phyloP scores from a whole-genome alignment of 2,329 filamentous ascomycete genomes.

The Botrytis elliptica region DNA sequence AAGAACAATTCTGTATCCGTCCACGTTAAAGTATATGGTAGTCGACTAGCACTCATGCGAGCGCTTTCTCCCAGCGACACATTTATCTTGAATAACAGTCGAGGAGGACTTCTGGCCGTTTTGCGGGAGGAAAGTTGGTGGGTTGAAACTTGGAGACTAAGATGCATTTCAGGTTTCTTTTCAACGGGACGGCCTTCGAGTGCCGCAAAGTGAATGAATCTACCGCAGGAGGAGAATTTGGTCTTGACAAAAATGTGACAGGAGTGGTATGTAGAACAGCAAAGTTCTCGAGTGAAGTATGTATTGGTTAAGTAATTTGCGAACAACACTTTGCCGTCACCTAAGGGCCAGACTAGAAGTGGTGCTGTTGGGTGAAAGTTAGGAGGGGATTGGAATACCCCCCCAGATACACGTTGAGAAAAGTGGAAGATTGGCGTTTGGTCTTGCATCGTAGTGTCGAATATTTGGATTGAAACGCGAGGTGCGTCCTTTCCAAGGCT shows the following conservation, averaged over 20 bases:
- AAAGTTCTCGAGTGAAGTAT: constrained; percentile 11
- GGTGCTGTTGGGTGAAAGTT: neutral
- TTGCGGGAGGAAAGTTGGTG: constrained; percentile 3
- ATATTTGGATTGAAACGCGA: constrained; percentile 3
- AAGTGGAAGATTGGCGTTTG: neutral
- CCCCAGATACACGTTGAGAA: neutral
- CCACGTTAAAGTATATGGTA: constrained; percentile 12
- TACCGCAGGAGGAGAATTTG: constrained; percentile 2
- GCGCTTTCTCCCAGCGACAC: neutral
- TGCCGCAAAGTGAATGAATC: constrained; percentile 2
- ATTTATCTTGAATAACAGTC: neutral
- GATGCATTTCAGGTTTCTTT: neutral
- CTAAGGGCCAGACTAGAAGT: constrained; percentile 12
- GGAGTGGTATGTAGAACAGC: constrained; percentile 1
- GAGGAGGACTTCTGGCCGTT: constrained; percentile 4
- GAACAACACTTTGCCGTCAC: neutral
- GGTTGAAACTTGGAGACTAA: constrained; percentile 5
- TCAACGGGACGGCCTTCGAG: neutral
- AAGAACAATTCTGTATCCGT: constrained; percentile 4
- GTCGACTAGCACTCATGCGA: neutral
- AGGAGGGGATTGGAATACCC: constrained; percentile 8
- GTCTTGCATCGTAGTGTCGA: neutral
- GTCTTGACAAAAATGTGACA: constrained; percentile 14
- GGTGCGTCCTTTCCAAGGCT: neutral
- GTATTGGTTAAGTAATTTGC: constrained; percentile 8